A percentile compares a stretch with the other conserved stretches of the same genome.
Conservation (phyloP, 2,329 filamentous ascomycete genomes). For the Diplodia corticola region DNA sequence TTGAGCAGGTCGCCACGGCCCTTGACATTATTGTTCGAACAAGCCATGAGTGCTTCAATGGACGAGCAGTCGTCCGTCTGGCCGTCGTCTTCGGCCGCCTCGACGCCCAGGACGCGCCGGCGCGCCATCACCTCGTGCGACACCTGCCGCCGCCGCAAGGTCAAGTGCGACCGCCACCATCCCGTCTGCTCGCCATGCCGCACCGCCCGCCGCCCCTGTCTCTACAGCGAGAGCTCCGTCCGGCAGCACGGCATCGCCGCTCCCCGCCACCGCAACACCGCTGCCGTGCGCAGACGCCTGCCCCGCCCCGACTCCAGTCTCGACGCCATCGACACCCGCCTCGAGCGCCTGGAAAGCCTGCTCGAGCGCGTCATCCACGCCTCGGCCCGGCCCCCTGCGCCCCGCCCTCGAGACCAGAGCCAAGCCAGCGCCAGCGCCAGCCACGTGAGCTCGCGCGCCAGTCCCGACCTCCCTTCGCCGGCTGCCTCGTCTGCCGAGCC, state of each 20-base stretch:
- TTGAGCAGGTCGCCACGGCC: background rate
- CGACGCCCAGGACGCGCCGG: background rate
- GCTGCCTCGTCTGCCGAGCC: slow-evolving; percentile 24
- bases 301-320: slow-evolving; percentile 28
- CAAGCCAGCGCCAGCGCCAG: background rate
- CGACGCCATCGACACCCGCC: slow-evolving; percentile 28
- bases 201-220: slow-evolving; percentile 38
- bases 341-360: slow-evolving; percentile 39
- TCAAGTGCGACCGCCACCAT: slow-evolving; percentile 41
- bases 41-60: background rate
- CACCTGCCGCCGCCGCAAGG: slow-evolving; percentile 40
- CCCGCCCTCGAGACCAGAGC: background rate
- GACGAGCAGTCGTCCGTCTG: background rate
- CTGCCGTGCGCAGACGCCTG: background rate
- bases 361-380: slow-evolving; percentile 28
- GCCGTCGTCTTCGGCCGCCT: background rate
- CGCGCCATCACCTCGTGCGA: slow-evolving; percentile 37
- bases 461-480: background rate
- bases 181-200: slow-evolving; percentile 40
- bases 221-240: slow-evolving; percentile 28
- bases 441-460: background rate
- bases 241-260: background rate
- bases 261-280: background rate
- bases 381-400: slow-evolving; percentile 9
- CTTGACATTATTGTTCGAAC: too few relatives aligned